Percentiles rank a stretch among this genome's conserved stretches.
Evolutionary conservation across 2,329 filamentous ascomycete species (phyloP).

Genomic region (Fusarium udum): DNA sequence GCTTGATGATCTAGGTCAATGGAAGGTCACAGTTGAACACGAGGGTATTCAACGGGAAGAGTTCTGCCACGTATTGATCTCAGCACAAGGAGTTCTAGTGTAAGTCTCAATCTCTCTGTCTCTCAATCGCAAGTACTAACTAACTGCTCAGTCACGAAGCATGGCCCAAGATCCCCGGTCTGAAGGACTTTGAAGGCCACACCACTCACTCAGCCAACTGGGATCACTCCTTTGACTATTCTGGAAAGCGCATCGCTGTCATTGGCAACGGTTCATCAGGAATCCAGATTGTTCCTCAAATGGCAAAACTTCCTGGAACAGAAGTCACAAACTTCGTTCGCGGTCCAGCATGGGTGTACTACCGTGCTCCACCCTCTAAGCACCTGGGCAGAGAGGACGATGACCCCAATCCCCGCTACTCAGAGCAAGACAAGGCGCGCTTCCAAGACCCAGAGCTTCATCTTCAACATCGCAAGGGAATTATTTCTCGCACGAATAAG

Average conservation of each 20-base stretch:
- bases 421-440: slow-evolving; percentile 55
- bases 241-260: slow-evolving; percentile 35
- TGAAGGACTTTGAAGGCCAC: slow-evolving; percentile 35
- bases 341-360: slow-evolving; percentile 50
- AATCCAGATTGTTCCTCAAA: slow-evolving; percentile 38
- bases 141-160: slow-evolving; percentile 21
- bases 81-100: slow-evolving; percentile 37
- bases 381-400: slow-evolving; percentile 43
- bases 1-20: slow-evolving; percentile 31
- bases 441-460: slow-evolving; percentile 64
- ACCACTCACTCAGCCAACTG: slow-evolving; percentile 32
- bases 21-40: slow-evolving; percentile 37
- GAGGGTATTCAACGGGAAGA: slow-evolving; percentile 21
- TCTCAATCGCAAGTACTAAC: not conserved
- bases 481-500: slow-evolving; percentile 41
- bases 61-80: slow-evolving; percentile 36
- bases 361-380: slow-evolving; percentile 46
- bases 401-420: slow-evolving; percentile 43
- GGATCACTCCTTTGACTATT: slow-evolving; percentile 36
- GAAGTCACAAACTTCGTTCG: slow-evolving; percentile 48
- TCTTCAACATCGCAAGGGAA: slow-evolving; percentile 56
- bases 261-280: slow-evolving; percentile 36
- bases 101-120: not conserved
- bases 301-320: slow-evolving; percentile 43
- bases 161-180: slow-evolving; percentile 33